Conservation (phyloP, 2,329 filamentous ascomycete species). For the Eutypella sp. region DNA sequence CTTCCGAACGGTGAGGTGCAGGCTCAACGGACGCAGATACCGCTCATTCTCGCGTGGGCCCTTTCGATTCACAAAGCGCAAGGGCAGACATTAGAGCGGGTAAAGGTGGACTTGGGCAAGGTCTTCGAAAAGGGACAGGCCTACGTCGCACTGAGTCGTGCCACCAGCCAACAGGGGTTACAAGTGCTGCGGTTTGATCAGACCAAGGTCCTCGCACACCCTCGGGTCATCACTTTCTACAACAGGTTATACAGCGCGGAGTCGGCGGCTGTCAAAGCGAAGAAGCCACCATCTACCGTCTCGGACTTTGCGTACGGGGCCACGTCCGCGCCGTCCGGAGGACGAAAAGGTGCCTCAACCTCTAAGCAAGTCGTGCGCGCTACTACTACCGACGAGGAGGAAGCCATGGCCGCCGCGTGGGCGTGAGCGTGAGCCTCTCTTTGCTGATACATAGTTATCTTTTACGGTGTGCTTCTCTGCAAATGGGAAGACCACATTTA, state of each 20-base stretch:
- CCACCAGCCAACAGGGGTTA: slow-evolving; percentile 78
- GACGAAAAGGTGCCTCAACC: slow-evolving; percentile 2
- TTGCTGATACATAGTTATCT: slow-evolving; percentile 1
- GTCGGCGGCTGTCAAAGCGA: slow-evolving; percentile 34
- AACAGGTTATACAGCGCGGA: slow-evolving; percentile 72
- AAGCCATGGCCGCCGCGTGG: slow-evolving; percentile 42
- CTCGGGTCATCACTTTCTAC: slow-evolving; percentile 82
- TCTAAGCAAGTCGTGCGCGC: slow-evolving; percentile 21
- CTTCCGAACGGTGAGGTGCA: slow-evolving; percentile 92
- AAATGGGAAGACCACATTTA: background rate
- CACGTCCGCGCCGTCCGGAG: slow-evolving; percentile 11
- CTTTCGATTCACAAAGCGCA: slow-evolving; percentile 97
- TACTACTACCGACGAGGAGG: slow-evolving; percentile 48
- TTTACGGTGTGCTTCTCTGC: background rate
- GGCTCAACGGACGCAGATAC: slow-evolving; percentile 76
- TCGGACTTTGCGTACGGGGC: slow-evolving; percentile 36
- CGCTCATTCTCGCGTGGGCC: slow-evolving; percentile 93
- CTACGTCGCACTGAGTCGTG: slow-evolving; percentile 92
- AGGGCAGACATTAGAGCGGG: slow-evolving; percentile 86
- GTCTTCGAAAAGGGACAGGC: slow-evolving; percentile 98
- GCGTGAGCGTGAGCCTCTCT: too few species aligned
- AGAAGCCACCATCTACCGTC: slow-evolving; percentile 29
- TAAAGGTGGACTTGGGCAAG: slow-evolving; percentile 87
- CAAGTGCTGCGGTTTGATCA: slow-evolving; percentile 88
- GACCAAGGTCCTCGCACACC: slow-evolving; percentile 89